phyloP scores from a whole-genome alignment of 2,329 filamentous ascomycete species.

The Beauveria bassiana region DNA sequence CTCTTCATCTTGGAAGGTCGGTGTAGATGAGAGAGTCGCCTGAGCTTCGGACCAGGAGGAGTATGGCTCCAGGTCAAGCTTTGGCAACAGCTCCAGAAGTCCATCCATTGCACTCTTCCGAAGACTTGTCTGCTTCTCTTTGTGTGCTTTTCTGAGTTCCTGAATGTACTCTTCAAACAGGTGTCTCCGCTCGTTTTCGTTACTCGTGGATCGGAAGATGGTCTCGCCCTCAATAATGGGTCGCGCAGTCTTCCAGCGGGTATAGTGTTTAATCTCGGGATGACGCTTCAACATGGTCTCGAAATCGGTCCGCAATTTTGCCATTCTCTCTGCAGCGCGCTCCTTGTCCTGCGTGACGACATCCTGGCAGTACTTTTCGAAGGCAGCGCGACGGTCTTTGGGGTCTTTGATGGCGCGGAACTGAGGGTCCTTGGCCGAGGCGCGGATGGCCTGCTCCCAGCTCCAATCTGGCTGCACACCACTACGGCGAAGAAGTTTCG shows the following conservation, averaged over 20 bases:
- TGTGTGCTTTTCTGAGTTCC: slow-evolving; percentile 72
- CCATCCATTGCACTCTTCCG: slow-evolving; percentile 81
- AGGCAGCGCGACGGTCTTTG: slow-evolving; percentile 80
- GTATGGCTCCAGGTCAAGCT: slow-evolving; percentile 81
- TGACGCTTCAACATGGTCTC: slow-evolving; percentile 93
- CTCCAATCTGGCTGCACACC: slow-evolving; percentile 86
- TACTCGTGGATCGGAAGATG: slow-evolving; percentile 83
- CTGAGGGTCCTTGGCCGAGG: slow-evolving; percentile 81
- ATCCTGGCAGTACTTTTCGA: slow-evolving; percentile 91
- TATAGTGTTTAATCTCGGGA: slow-evolving; percentile 94
- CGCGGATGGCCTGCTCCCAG: slow-evolving; percentile 83
- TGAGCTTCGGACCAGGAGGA: slow-evolving; percentile 92
- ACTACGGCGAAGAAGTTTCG: slow-evolving; percentile 77
- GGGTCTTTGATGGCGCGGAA: slow-evolving; percentile 91
- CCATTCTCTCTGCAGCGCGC: slow-evolving; percentile 82
- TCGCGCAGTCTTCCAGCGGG: slow-evolving; percentile 90
- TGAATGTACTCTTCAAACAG: slow-evolving; percentile 91
- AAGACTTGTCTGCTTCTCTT: slow-evolving; percentile 63
- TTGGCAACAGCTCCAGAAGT: slow-evolving; percentile 67
- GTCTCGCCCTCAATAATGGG: slow-evolving; percentile 93
- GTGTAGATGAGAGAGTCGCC: slow-evolving; percentile 67
- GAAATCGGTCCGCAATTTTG: slow-evolving; percentile 90
- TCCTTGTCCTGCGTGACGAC: slow-evolving; percentile 89
- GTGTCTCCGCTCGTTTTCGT: slow-evolving; percentile 79
- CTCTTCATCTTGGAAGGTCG: slow-evolving; percentile 70